Evolutionary conservation across 306 rosid species (phyloP), one percentile per base, ranked within the genome.

Genomic region (Cucumis cinereus): DNA sequence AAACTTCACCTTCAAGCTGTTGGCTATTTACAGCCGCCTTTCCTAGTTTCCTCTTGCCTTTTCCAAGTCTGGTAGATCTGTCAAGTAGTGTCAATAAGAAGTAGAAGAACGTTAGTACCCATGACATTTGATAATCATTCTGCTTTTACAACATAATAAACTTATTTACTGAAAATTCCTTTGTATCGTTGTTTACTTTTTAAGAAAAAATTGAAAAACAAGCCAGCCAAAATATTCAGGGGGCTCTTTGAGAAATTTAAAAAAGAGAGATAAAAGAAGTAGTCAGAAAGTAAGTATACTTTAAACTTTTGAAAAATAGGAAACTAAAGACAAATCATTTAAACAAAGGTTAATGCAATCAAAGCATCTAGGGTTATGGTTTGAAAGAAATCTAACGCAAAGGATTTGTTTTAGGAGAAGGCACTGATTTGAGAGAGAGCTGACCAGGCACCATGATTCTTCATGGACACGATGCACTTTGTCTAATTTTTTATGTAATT

Each of bases 51-150:
- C 92, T 73, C 95, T 85, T 35, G 90, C 98, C 87, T 90, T 93
- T 79, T 90, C 95, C 87, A 93, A 83, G 86, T 93, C 98, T 12
- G 98, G 98, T 60, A 93, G 96, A 90, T 90, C 96, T 93, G 93
- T 81, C 76, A 53, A 14, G 14, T 15, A 2, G 40, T 43, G 36
- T 28, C 36, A 22, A 50, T 23, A 35, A 38, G 38, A 33, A 74
- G 53, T 26, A 1, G 23, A 5, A 43, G 54, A 47, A 47, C 14
- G 24, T 47, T 45, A 47, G 9, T 15, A 1, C 12, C 3, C 41
- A 28, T 49, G 4, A 13, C 35, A 30, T 30, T 3, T 30, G 1
- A 5, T 45, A 43, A 66, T 8, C 73, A 62, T 33, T 63, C 15
- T 8, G 14, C 15, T 9, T 19, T 35, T 10, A 36, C 5, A 9